Evolutionary conservation across 73 alveolate species (phyloP).

Genomic region (Strombidium stylifer): DNA sequence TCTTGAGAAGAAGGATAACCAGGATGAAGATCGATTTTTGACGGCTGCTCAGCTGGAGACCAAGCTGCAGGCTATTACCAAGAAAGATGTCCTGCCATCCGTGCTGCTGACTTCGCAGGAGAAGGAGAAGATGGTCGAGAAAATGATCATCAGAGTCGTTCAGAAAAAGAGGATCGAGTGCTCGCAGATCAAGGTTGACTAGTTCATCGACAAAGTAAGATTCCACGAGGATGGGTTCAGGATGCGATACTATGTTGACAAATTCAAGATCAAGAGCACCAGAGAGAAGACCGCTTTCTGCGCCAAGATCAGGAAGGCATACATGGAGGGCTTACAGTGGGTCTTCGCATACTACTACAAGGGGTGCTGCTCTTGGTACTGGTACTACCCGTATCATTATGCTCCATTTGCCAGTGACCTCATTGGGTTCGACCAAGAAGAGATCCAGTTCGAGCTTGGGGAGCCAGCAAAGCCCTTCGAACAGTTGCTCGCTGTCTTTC

Average conservation of each 20-base stretch:
- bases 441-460: slow-evolving; percentile 51
- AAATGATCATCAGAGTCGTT: slow-evolving; percentile 55
- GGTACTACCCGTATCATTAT: slow-evolving; percentile 98
- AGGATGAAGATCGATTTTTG: too few relatives aligned
- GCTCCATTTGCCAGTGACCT: slow-evolving; percentile 97
- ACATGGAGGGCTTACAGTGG: slow-evolving; percentile 99
- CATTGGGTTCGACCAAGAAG: slow-evolving; percentile 45
- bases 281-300: slow-evolving; percentile 67
- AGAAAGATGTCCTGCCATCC: too few relatives aligned
- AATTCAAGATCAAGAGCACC: slow-evolving; percentile 83
- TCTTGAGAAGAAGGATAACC: too few relatives aligned
- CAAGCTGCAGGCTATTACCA: too few relatives aligned
- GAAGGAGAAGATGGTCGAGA: slow-evolving; percentile 50
- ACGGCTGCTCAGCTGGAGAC: too few relatives aligned
- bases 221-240: slow-evolving; percentile 81
- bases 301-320: slow-evolving; percentile 71
- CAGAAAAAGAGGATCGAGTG: too few relatives aligned
- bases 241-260: slow-evolving; percentile 83
- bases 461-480: slow-evolving; percentile 81
- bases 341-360: slow-evolving; percentile 95
- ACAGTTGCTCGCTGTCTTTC: slow-evolving; percentile 94
- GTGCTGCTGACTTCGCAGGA: slow-evolving; percentile 27
- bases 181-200: slow-evolving; percentile 35
- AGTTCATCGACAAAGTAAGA: slow-evolving; percentile 62
- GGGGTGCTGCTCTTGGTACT: slow-evolving; percentile 96